A percentile compares a stretch with the other conserved stretches of the same genome.
phyloP scores from a whole-genome alignment of 2,329 filamentous ascomycete genomes.

The Hypoxylon sp. region DNA sequence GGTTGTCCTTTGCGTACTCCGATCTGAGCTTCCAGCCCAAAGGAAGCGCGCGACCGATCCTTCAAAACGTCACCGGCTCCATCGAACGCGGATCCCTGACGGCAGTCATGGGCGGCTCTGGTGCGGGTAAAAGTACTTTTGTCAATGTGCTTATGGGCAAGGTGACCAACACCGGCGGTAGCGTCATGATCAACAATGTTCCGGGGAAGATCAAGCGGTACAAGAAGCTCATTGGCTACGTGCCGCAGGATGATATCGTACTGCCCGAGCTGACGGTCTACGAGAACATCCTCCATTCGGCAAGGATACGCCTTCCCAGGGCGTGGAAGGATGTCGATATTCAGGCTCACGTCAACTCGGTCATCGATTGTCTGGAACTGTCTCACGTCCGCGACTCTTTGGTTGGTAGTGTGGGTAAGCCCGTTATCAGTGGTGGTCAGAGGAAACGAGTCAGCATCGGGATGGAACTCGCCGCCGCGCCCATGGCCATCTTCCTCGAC shows the following conservation, averaged over 20 bases:
- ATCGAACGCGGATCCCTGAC: conserved; percentile 70
- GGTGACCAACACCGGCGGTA: conserved; percentile 64
- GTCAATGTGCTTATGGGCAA: conserved; percentile 75
- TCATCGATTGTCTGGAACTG: conserved; percentile 69
- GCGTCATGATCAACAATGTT: conserved; percentile 68
- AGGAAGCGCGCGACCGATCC: conserved; percentile 61
- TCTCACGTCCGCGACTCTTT: conserved; percentile 66
- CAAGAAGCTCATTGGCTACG: conserved; percentile 73
- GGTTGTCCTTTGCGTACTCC: conserved; percentile 68
- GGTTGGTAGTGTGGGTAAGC: conserved; percentile 67
- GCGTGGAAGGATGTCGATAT: conserved; percentile 67
- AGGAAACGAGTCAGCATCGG: conserved; percentile 72
- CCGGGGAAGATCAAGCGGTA: conserved; percentile 65
- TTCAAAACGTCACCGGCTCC: conserved; percentile 68
- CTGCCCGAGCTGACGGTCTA: conserved; percentile 72
- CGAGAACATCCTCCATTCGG: conserved; percentile 74
- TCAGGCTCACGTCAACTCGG: conserved; percentile 67
- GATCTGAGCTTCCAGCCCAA: conserved; percentile 66
- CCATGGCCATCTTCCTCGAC: conserved; percentile 69
- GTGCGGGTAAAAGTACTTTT: conserved; percentile 73
- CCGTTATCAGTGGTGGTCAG: conserved; percentile 70
- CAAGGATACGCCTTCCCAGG: conserved; percentile 67
- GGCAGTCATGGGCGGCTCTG: conserved; percentile 72
- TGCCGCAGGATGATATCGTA: conserved; percentile 74
- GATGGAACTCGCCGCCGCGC: conserved; percentile 70